These are phyloP conservation scores for Phytophthora niederhauseri DNA, from an alignment of 352 stramenopile genomes.

Conservation along the genomic window DNA sequence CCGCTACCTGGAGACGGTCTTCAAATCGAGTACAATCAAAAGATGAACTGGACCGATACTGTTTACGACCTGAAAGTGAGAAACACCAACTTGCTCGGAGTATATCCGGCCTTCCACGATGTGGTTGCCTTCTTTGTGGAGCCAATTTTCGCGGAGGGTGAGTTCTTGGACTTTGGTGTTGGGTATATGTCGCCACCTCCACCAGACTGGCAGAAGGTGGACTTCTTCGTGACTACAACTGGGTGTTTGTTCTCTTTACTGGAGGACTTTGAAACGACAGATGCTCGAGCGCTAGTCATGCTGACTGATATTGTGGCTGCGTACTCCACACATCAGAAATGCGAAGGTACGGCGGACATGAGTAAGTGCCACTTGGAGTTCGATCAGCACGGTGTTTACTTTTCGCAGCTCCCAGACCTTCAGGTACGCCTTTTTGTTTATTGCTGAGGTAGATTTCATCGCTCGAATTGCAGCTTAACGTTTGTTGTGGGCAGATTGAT, in stretches of 20 bases:
- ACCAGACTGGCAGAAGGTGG: constrained; percentile 82
- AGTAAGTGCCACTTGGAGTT: constrained; percentile 85
- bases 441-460: background rate
- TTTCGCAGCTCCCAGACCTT: constrained; percentile 84
- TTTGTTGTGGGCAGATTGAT: constrained; percentile 59
- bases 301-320: constrained; percentile 68
- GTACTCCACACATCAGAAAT: constrained; percentile 72
- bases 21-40: constrained; percentile 84
- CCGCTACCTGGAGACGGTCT: constrained; percentile 71
- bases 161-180: constrained; percentile 64
- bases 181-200: constrained; percentile 68
- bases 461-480: background rate
- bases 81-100: constrained; percentile 81
- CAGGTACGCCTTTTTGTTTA: constrained; percentile 48
- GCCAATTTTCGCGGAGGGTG: constrained; percentile 50
- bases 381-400: constrained; percentile 84
- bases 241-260: constrained; percentile 82
- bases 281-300: constrained; percentile 78
- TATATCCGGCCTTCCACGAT: constrained; percentile 74
- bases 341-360: constrained; percentile 58
- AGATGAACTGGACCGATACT: constrained; percentile 77
- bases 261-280: constrained; percentile 75
- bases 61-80: constrained; percentile 69
- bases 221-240: constrained; percentile 68
- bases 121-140: constrained; percentile 66